A percentile compares a stretch with the other conserved stretches of the same genome.
phyloP scores from a whole-genome alignment of 177 flowering plant genomes.

The Vitis hybrid region DNA sequence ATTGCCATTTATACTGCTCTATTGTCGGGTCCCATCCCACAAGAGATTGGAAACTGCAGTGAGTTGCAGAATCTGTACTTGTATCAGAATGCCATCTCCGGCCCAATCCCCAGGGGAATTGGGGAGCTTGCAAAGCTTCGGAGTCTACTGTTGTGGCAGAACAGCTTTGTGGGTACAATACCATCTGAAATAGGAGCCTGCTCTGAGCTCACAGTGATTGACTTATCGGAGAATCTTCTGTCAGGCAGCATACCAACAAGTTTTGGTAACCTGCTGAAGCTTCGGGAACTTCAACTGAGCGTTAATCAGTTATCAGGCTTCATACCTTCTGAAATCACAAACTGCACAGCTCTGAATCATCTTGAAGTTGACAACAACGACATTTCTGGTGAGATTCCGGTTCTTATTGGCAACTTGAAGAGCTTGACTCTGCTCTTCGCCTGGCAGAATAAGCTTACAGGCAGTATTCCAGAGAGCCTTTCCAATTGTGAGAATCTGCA shows the following conservation, averaged over 20 bases:
- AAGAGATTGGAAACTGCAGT: conserved; percentile 74
- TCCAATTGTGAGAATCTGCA: conserved; percentile 58
- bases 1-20: conserved; percentile 65
- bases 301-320: conserved; percentile 65
- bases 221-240: conserved; percentile 66
- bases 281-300: conserved; percentile 73
- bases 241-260: conserved; percentile 66
- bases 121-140: conserved; percentile 60
- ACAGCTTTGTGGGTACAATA: conserved; percentile 68
- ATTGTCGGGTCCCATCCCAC: conserved; percentile 65
- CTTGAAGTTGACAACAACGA: conserved; percentile 75
- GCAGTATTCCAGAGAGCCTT: conserved; percentile 59
- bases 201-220: conserved; percentile 52
- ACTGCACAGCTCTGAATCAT: conserved; percentile 55
- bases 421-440: conserved; percentile 65
- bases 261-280: conserved; percentile 49
- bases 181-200: conserved; percentile 74
- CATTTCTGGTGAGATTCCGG: conserved; percentile 69
- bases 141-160: conserved; percentile 73
- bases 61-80: conserved; percentile 63
- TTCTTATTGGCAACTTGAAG: conserved; percentile 49
- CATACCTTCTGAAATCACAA: conserved; percentile 55
- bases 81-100: conserved; percentile 71
- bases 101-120: conserved; percentile 54
- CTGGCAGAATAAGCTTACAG: conserved; percentile 70